Conservation (phyloP, 306 rosid genomes). For the Quillaja saponaria region DNA sequence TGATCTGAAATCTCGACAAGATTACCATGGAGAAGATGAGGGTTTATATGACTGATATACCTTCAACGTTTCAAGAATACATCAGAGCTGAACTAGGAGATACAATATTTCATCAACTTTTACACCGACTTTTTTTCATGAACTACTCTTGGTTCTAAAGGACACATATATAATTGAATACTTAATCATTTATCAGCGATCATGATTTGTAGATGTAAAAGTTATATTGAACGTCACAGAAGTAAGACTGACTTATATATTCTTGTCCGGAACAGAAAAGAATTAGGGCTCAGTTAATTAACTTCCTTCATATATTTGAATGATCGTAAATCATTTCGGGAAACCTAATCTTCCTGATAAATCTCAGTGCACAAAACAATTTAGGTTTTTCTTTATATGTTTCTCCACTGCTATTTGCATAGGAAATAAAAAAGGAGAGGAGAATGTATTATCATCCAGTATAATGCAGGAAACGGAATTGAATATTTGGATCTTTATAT, state of each 20-base stretch:
- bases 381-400: background rate
- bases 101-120: too few species aligned
- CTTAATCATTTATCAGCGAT: background rate
- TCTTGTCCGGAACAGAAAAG: too few species aligned
- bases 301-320: too few species aligned
- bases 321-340: too few species aligned
- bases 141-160: background rate
- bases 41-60: background rate
- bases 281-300: too few species aligned
- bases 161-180: background rate
- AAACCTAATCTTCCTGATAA: too few species aligned
- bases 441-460: background rate
- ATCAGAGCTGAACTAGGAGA: too few species aligned
- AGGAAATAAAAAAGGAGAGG: background rate
- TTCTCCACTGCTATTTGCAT: background rate
- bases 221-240: too few species aligned
- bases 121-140: constrained; percentile 6
- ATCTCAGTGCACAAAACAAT: too few species aligned
- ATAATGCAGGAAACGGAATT: background rate
- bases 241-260: too few species aligned
- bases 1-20: background rate
- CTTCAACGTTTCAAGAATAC: background rate
- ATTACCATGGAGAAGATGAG: background rate
- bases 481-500: constrained; percentile 6
- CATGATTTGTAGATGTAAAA: too few species aligned